These are phyloP conservation scores for Kokia cookei DNA, from an alignment of 441 rosid species.

Conservation along the genomic window DNA sequence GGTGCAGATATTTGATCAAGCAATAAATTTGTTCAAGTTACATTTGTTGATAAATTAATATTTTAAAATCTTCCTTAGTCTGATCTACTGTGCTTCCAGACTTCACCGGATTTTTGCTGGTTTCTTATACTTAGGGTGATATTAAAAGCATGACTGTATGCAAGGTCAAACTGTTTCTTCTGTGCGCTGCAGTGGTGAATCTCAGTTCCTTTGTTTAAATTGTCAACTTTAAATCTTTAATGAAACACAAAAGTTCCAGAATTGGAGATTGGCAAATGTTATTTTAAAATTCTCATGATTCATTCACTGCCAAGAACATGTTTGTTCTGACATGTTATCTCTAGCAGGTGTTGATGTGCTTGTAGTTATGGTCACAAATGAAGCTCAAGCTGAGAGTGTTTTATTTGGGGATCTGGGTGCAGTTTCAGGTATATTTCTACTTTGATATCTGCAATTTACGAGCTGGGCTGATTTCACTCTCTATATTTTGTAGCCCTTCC, in stretches of 20 bases:
- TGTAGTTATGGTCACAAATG: conserved; percentile 91
- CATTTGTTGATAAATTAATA: background rate
- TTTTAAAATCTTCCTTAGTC: background rate
- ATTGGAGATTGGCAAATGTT: background rate
- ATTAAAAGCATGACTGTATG: background rate
- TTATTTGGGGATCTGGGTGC: conserved; percentile 83
- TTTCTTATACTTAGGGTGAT: background rate
- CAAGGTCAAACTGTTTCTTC: background rate
- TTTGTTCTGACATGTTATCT: conserved; percentile 12
- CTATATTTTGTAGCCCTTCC: conserved; percentile 53
- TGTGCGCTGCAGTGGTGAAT: background rate
- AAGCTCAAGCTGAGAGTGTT: conserved; percentile 82
- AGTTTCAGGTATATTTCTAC: conserved; percentile 52
- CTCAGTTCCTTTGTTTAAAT: background rate
- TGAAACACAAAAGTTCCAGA: background rate
- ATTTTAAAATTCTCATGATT: background rate
- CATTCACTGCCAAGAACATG: background rate
- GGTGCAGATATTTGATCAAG: conserved; percentile 2
- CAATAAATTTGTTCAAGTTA: background rate
- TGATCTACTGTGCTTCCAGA: background rate
- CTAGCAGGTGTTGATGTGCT: conserved; percentile 77
- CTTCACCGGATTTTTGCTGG: background rate
- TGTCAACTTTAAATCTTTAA: background rate
- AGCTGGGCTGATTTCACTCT: conserved; percentile 17
- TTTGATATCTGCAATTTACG: conserved; percentile 3